Evolutionary conservation across 495 filamentous ascomycete genomes (phyloP).

Genomic region (Tuber calosporum): DNA sequence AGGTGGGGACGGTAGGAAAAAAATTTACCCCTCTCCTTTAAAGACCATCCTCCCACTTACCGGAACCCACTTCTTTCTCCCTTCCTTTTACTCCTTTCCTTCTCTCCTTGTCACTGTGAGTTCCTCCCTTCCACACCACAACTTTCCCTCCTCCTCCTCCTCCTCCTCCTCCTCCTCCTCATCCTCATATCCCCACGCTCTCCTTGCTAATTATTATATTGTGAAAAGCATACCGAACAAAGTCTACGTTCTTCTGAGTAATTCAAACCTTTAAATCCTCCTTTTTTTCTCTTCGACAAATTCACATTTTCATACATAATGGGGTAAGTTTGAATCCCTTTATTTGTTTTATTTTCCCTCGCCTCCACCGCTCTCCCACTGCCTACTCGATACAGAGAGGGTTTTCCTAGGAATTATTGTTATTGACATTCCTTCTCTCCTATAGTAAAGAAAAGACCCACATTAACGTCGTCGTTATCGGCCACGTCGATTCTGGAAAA

Average conservation of each 20-base stretch:
- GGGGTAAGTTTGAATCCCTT: slow-evolving; percentile 31
- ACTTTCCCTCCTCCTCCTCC: slow-evolving; percentile 8
- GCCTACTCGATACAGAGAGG: neutral
- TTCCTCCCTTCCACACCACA: slow-evolving; percentile 23
- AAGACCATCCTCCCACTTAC: slow-evolving; percentile 36
- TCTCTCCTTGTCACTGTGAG: slow-evolving; percentile 42
- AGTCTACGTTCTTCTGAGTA: slow-evolving; percentile 42
- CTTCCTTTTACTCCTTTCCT: slow-evolving; percentile 30
- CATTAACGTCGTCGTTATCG: slow-evolving; percentile 98
- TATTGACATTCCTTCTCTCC: slow-evolving; percentile 5
- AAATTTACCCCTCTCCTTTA: slow-evolving; percentile 35
- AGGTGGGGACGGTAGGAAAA: slow-evolving; percentile 29
- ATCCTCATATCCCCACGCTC: too few relatives aligned
- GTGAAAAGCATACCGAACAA: slow-evolving; percentile 40
- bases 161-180: neutral
- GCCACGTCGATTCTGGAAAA: slow-evolving; percentile 99
- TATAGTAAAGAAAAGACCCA: slow-evolving; percentile 71
- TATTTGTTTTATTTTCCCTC: neutral
- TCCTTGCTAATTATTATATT: slow-evolving; percentile 12
- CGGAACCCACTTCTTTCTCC: slow-evolving; percentile 8
- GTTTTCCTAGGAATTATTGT: neutral
- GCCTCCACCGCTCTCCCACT: neutral
- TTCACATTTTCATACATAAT: slow-evolving; percentile 21
- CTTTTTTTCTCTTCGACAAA: slow-evolving; percentile 14
- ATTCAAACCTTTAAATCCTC: slow-evolving; percentile 29